These are phyloP conservation scores for Yamadazyma aaseri DNA, from an alignment of 1,139 yeast species.

Conservation along the genomic window DNA sequence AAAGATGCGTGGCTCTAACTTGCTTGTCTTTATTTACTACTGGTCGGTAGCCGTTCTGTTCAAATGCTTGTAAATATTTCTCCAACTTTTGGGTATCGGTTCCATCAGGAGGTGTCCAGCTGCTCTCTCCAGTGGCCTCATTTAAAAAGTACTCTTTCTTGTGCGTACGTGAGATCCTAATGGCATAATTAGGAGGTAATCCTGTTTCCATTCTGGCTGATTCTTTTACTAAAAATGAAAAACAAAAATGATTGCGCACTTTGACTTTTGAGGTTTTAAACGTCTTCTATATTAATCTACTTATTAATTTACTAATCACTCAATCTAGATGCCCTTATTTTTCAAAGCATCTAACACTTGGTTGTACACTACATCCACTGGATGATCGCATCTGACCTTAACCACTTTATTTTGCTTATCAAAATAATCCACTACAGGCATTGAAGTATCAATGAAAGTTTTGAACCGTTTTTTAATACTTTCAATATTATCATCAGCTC, in stretches of 20 bases:
- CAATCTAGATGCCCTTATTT: slow-evolving; percentile 33
- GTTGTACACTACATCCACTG: slow-evolving; percentile 76
- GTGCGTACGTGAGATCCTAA: slow-evolving; percentile 76
- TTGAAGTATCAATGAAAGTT: slow-evolving; percentile 83
- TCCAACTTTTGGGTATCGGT: slow-evolving; percentile 64
- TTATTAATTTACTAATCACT: too few relatives aligned
- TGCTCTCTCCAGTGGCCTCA: slow-evolving; percentile 66
- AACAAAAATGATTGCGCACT: not conserved
- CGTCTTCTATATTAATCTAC: not conserved
- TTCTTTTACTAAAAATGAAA: not conserved
- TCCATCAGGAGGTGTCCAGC: slow-evolving; percentile 92
- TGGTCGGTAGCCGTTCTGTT: slow-evolving; percentile 57
- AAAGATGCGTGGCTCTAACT: slow-evolving; percentile 57
- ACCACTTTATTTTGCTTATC: slow-evolving; percentile 76
- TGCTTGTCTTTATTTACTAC: slow-evolving; percentile 48
- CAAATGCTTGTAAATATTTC: slow-evolving; percentile 50
- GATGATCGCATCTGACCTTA: slow-evolving; percentile 71
- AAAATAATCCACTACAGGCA: slow-evolving; percentile 91
- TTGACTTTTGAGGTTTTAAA: not conserved
- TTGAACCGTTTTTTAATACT: slow-evolving; percentile 85
- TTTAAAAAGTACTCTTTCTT: slow-evolving; percentile 81
- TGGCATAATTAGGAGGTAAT: slow-evolving; percentile 82
- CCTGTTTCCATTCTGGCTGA: slow-evolving; percentile 51
- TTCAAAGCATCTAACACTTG: slow-evolving; percentile 67
- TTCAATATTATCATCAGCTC: slow-evolving; percentile 90